Percentiles rank a stretch among this genome's conserved stretches.
Conservation (phyloP, 2,329 filamentous ascomycete genomes). For the Botrytis aclada region DNA sequence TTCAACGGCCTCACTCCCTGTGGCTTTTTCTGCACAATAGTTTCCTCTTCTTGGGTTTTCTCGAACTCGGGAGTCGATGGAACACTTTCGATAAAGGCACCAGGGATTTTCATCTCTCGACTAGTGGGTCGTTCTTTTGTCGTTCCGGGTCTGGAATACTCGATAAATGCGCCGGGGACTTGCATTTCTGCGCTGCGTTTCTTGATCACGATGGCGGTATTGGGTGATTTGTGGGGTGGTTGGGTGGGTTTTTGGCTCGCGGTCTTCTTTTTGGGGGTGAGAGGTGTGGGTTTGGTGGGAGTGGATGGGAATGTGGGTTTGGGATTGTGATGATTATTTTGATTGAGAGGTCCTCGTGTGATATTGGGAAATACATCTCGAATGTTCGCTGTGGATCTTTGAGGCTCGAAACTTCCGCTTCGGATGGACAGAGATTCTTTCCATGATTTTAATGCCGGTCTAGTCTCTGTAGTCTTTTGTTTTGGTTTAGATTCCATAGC, state of each 20-base stretch:
- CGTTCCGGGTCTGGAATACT: background rate
- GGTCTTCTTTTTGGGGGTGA: background rate
- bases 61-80: constrained; percentile 20
- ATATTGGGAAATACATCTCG: constrained; percentile 7
- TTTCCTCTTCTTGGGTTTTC: constrained; percentile 25
- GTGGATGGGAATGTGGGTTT: background rate
- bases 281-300: background rate
- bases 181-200: constrained; percentile 16
- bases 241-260: background rate
- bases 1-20: background rate
- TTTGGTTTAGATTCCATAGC: background rate
- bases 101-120: constrained; percentile 26
- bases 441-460: constrained; percentile 1
- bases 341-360: background rate
- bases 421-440: background rate
- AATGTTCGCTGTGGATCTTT: background rate
- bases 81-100: constrained; percentile 22
- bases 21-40: background rate
- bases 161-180: constrained; percentile 9
- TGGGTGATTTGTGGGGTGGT: background rate
- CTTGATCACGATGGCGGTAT: background rate
- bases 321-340: background rate
- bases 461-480: background rate
- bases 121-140: background rate
- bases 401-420: background rate